These are phyloP conservation scores for Trichosporon asahii DNA, from an alignment of 1,284 basidiomycete species.

Conservation along the genomic window DNA sequence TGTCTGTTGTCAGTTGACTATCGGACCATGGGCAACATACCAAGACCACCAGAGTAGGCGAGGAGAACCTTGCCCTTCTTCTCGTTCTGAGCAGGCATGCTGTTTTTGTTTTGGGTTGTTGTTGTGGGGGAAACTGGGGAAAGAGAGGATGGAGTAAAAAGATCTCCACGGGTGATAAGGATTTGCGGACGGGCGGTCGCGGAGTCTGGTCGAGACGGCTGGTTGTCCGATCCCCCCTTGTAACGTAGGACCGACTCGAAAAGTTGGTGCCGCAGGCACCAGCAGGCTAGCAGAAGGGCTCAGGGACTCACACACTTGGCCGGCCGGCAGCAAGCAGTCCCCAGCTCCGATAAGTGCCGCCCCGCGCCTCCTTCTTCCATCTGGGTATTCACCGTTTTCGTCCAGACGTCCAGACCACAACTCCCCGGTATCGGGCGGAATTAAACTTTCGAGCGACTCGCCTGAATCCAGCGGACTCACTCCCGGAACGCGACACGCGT, in stretches of 20 bases:
- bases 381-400: not conserved
- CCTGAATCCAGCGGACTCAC: not conserved
- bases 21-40: conserved; percentile 57
- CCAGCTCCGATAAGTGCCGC: conserved; percentile 7
- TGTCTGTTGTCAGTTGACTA: conserved; percentile 59
- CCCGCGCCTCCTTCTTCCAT: not conserved
- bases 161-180: conserved; percentile 1
- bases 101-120: conserved; percentile 11
- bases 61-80: conserved; percentile 54
- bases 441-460: not conserved
- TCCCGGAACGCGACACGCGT: not conserved
- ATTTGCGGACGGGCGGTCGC: not conserved
- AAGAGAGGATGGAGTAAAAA: conserved; percentile 1
- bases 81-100: conserved; percentile 33
- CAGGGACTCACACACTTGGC: not conserved
- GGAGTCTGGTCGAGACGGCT: not conserved
- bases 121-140: not conserved
- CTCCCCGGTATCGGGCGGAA: not conserved
- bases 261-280: conserved; percentile 4
- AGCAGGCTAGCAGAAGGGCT: not conserved
- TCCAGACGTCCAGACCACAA: not conserved
- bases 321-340: not conserved
- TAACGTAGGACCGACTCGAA: conserved; percentile 6
- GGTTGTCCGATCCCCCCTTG: conserved; percentile 5
- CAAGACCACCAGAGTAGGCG: conserved; percentile 96